Evolutionary conservation across 257 asterid genomes (phyloP).

Genomic region (Perilla frutescens): DNA sequence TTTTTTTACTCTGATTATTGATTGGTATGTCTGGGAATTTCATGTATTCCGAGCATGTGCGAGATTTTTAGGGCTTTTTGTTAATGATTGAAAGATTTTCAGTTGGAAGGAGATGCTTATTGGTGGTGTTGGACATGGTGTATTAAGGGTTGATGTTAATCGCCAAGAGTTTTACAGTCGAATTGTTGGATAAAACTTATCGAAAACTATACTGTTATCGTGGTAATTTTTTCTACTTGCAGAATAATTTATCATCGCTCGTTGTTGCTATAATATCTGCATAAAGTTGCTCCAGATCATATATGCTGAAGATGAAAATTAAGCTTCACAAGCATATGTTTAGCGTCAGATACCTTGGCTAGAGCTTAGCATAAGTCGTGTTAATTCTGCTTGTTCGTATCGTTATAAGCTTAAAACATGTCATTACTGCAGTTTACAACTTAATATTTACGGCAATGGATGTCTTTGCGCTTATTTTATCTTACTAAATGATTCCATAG

Average conservation of each 20-base stretch:
- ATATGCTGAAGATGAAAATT: neutral
- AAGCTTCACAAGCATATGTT: neutral
- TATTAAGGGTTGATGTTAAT: neutral
- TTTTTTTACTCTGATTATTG: slow-evolving; percentile 23
- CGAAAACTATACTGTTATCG: neutral
- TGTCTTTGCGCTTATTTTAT: neutral
- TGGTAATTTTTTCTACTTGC: neutral
- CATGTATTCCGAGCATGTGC: slow-evolving; percentile 7
- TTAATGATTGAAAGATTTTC: slow-evolving; percentile 14
- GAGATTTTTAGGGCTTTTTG: slow-evolving; percentile 32
- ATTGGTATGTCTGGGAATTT: slow-evolving; percentile 17
- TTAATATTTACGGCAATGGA: neutral
- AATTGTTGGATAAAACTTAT: neutral
- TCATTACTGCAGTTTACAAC: neutral
- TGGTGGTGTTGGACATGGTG: slow-evolving; percentile 2
- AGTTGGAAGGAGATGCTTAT: neutral
- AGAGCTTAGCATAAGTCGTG: neutral
- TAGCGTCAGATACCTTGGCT: neutral
- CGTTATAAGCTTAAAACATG: neutral
- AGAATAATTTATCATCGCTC: neutral
- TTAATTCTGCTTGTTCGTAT: neutral
- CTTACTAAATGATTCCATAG: slow-evolving; percentile 30
- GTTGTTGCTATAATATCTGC: neutral
- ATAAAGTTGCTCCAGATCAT: slow-evolving; percentile 7
- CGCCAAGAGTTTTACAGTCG: neutral